Conservation (phyloP, 1,284 basidiomycete species). For the Leucoagaricus sp. region DNA sequence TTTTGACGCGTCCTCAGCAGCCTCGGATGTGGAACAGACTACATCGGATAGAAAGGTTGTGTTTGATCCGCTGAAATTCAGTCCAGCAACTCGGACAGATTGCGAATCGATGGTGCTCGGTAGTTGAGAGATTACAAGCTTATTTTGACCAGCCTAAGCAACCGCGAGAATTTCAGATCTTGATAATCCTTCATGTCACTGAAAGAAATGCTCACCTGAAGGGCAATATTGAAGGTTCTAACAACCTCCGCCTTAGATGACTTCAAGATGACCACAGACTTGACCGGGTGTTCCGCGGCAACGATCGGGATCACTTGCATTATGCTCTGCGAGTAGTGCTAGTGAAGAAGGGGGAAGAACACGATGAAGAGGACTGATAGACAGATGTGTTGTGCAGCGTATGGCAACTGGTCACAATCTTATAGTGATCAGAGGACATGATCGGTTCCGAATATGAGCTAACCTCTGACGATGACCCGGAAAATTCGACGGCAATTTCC, state of each 20-base stretch:
- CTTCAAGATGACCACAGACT: slow-evolving; percentile 45
- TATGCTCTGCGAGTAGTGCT: neutral
- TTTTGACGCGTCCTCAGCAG: slow-evolving; percentile 24
- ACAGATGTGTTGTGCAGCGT: no score
- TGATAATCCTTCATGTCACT: neutral
- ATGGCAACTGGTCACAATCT: no score
- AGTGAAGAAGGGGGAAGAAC: no score
- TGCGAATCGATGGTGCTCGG: slow-evolving; percentile 48
- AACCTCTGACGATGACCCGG: no score
- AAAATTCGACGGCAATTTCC: no score
- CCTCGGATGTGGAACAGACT: slow-evolving; percentile 36
- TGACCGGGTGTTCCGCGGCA: slow-evolving; percentile 37
- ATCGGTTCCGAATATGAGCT: no score
- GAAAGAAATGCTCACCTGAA: no score
- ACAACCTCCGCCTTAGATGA: slow-evolving; percentile 44
- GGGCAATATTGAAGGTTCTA: slow-evolving; percentile 36
- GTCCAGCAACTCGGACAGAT: slow-evolving; percentile 49
- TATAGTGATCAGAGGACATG: no score
- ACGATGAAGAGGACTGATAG: no score
- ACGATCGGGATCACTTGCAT: neutral
- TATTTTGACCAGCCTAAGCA: slow-evolving; percentile 48
- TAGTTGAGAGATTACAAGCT: slow-evolving; percentile 46
- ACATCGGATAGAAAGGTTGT: slow-evolving; percentile 51
- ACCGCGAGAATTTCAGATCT: neutral
- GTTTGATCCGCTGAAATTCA: slow-evolving; percentile 24